Base-by-base conservation (phyloP, 1,284 basidiomycete species). In the Abortiporus biennis region DNA sequence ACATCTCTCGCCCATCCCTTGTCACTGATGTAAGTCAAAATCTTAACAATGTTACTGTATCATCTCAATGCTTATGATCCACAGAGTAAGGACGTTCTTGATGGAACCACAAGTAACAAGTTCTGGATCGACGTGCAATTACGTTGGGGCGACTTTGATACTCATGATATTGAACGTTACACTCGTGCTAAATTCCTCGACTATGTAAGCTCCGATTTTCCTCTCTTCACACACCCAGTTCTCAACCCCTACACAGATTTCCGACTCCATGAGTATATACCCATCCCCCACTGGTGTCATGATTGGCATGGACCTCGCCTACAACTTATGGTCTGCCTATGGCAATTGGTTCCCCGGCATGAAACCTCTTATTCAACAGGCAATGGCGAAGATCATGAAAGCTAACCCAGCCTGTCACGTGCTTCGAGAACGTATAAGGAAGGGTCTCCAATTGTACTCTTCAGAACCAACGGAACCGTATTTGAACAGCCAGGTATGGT, bases 321-420 rank as follows among this genome's bases (percentile, higher is more conserved):
- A 99, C 73, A 99, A 97, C 68, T 64, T 98, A 48, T 96, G 96
- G 86, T 94, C 92, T n/a, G 95, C 92, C 1, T 99, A 97, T 59
- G 96, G 95, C 47, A 95, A 96, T 62, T 99, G 93, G 92, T 97
- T 98, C 86, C 95, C 96, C 13, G 95, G 95, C 42, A 80, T 95
- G 77, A 99, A 99, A 70, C 92, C 95, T 3, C 76, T 99, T 47
- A 85, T 99, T 49, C 95, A 97, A 66, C 94, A 98, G 68, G 96
- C 95, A 3, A 97, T 99, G 93, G 91, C 89, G 34, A 99, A 99
- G 78, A 91, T 99, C 65, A 96, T 98, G 93, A 95, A 95, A 64
- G 93, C 92, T 35, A 95, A 96, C 56, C 96, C 96, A 8, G 96
- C 96, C n/a, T 84, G 91, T 43, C 96, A 98, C 61, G 96, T 99